Conservation (phyloP, 2,329 filamentous ascomycete genomes). For the Orbilia brochopaga region DNA sequence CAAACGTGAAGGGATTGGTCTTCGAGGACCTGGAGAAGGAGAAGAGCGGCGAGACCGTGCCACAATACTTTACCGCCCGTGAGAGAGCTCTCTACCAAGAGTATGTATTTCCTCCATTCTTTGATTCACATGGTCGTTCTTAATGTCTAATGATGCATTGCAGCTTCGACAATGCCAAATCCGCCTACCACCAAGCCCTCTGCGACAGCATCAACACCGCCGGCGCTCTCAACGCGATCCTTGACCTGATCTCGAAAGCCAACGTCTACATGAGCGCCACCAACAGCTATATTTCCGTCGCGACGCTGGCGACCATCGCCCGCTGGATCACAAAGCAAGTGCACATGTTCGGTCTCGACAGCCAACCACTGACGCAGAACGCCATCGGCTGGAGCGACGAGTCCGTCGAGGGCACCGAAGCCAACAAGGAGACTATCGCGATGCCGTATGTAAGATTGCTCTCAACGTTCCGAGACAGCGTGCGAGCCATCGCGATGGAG, state of each 20-base stretch:
- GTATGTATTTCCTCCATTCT: slow-evolving; percentile 18
- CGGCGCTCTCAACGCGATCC: slow-evolving; percentile 76
- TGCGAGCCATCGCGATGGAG: slow-evolving; percentile 62
- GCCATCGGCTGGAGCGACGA: slow-evolving; percentile 58
- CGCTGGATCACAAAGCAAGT: slow-evolving; percentile 83
- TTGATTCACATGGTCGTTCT: slow-evolving; percentile 19
- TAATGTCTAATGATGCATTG: no score
- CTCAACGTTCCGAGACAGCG: slow-evolving; percentile 67
- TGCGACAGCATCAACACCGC: slow-evolving; percentile 80
- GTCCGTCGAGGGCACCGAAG: slow-evolving; percentile 56
- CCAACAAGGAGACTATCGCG: slow-evolving; percentile 48
- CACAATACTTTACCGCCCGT: slow-evolving; percentile 51
- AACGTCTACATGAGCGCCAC: slow-evolving; percentile 63
- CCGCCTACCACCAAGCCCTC: slow-evolving; percentile 63
- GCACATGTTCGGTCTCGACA: slow-evolving; percentile 80
- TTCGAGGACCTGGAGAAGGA: slow-evolving; percentile 53
- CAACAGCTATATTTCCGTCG: slow-evolving; percentile 57
- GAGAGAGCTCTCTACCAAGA: slow-evolving; percentile 53
- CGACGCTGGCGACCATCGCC: slow-evolving; percentile 61
- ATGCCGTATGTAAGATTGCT: slow-evolving; percentile 63
- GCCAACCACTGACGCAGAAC: slow-evolving; percentile 48
- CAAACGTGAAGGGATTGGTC: slow-evolving; percentile 62
- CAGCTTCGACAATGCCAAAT: slow-evolving; percentile 63
- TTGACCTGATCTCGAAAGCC: slow-evolving; percentile 76
- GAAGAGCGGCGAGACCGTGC: slow-evolving; percentile 49